Evolutionary conservation across 345 rosid species (phyloP), one percentile per base, ranked within the genome.

Genomic region (Zanthoxylum bungeanum): DNA sequence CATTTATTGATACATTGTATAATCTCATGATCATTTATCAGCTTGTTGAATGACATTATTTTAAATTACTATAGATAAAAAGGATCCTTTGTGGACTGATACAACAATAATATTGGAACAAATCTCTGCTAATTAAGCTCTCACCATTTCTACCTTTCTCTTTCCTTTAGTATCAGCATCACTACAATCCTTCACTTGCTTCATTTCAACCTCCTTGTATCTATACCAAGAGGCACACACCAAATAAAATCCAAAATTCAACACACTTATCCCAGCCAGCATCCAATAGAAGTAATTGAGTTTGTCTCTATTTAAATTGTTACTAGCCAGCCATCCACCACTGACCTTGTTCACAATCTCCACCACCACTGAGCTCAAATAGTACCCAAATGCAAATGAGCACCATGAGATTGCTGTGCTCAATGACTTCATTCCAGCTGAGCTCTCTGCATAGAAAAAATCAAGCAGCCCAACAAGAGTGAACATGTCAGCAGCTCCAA

Each of bases 401-500:
- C 76, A 58, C 91, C 87, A 85, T 6, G 88, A 82, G 63, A 83
- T 77, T 12, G 89, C 88, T 7, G 83, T 85, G 71, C 85, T 60
- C 50, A 84, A 60, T 5, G 88, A 81, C 69, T 85, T 89, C 93
- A 83, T 89, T 3, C 88, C 74, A 0, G 78, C 77, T 0, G 89
- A 85, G 77, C 87, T 82, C 82, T 89, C 93, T 36, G 85, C 77
- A 9, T 83, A 84, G 82, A 82, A 83, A 34, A 89, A 89, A 62
- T 89, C 88, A n/a, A 85, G 73, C 52, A 86, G 70, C 58, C 93
- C 93, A 2, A 84, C 78, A 4, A 89, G 40, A 1, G 89, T 82
- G 79, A 89, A 86, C 84, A 89, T 67, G 51, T 85, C 91, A n/a
- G 91, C 86, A 1, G 86, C 84, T 58, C 89, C 93, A 40, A 85